Conservation (phyloP, 441 rosid genomes). For the Daphne laureola region DNA sequence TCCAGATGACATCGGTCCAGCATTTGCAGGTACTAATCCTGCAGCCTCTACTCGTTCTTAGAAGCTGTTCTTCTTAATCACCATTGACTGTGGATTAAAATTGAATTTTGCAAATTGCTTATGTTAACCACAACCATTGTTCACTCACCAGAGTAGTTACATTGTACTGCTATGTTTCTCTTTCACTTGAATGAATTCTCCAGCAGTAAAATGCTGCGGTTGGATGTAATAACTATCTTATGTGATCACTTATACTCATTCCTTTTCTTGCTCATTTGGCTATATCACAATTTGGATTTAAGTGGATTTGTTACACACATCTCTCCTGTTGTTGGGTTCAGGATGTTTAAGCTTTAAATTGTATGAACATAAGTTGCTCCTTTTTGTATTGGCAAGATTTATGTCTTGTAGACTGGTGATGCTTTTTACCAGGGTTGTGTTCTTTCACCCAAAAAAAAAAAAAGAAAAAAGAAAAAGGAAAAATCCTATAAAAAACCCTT, state of each 20-base stretch:
- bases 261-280: too few species aligned
- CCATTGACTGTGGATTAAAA: constrained; percentile 1
- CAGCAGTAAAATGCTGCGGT: background rate
- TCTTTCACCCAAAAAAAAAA: too few species aligned
- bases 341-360: too few species aligned
- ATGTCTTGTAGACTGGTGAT: too few species aligned
- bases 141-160: background rate
- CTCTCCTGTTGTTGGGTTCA: too few species aligned
- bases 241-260: background rate
- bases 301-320: too few species aligned
- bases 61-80: constrained; percentile 9
- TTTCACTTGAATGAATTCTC: background rate
- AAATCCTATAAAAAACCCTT: too few species aligned
- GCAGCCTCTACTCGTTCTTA: constrained; percentile 87
- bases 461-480: too few species aligned
- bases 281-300: too few species aligned
- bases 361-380: too few species aligned
- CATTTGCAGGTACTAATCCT: constrained; percentile 41
- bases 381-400: too few species aligned
- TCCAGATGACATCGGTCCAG: constrained; percentile 34
- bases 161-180: background rate
- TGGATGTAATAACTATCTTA: constrained; percentile 8
- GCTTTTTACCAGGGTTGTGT: too few species aligned
- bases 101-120: background rate
- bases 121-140: background rate